phyloP scores from a whole-genome alignment of 2,329 filamentous ascomycete species.

The Aspergillus melleus region DNA sequence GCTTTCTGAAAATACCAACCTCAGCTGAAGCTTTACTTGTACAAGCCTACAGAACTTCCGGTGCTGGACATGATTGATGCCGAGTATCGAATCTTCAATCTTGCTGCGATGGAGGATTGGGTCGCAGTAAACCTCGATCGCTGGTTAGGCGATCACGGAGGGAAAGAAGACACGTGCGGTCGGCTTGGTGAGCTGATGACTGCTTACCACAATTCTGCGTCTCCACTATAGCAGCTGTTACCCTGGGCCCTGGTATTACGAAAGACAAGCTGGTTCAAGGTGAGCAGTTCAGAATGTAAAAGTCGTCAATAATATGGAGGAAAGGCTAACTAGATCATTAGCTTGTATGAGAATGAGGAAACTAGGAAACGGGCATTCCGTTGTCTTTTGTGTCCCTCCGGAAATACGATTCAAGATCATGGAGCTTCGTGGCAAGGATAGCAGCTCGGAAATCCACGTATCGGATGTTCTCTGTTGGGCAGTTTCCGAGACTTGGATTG shows the following conservation, averaged over 20 bases:
- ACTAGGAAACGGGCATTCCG: constrained; percentile 65
- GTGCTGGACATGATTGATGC: background rate
- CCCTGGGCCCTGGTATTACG: constrained; percentile 62
- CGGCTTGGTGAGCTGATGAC: too few species aligned
- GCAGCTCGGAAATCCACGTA: constrained; percentile 42
- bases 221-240: too few species aligned
- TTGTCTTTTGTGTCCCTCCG: constrained; percentile 50
- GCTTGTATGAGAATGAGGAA: constrained; percentile 73
- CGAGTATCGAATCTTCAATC: too few species aligned
- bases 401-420: constrained; percentile 61
- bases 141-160: too few species aligned
- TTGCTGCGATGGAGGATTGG: too few species aligned
- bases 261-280: constrained; percentile 72
- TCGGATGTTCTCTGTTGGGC: constrained; percentile 61
- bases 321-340: background rate
- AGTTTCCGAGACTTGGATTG: constrained; percentile 57
- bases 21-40: background rate
- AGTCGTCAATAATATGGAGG: too few species aligned
- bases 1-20: background rate
- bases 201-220: too few species aligned
- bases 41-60: background rate
- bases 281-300: constrained; percentile 29
- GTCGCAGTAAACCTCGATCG: too few species aligned
- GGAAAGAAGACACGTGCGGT: too few species aligned
- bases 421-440: constrained; percentile 10